Percentiles rank a stretch among this genome's conserved stretches.
phyloP scores from a whole-genome alignment of 164 flowering plant species.

The Cinnamomum chago region DNA sequence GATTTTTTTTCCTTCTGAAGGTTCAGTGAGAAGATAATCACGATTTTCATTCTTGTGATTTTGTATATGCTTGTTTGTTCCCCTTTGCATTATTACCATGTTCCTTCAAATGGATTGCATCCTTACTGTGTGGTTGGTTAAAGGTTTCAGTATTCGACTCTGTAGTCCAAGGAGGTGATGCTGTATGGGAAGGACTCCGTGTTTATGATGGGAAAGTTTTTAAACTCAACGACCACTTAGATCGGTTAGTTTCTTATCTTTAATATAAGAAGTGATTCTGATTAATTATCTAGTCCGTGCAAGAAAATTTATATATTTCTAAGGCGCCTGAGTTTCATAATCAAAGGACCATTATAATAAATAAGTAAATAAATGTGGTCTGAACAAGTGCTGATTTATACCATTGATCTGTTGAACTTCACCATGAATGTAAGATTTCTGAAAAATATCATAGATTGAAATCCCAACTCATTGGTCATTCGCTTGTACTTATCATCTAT shows the following conservation, averaged over 20 bases:
- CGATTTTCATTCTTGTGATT: background rate
- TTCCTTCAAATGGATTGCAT: background rate
- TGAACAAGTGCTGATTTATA: too few species aligned
- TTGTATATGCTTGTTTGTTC: background rate
- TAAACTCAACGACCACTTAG: slow-evolving; percentile 91
- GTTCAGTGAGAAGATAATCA: background rate
- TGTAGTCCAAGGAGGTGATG: slow-evolving; percentile 99
- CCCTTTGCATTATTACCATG: background rate
- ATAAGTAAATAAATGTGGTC: too few species aligned
- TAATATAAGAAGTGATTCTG: background rate
- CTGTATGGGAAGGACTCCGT: slow-evolving; percentile 98
- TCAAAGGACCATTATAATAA: too few species aligned
- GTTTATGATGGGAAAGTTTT: slow-evolving; percentile 74
- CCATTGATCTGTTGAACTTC: background rate
- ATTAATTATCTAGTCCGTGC: background rate
- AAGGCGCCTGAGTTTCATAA: too few species aligned
- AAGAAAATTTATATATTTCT: background rate
- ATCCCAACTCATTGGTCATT: background rate
- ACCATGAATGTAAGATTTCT: background rate
- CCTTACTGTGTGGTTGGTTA: background rate
- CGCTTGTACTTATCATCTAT: too few species aligned
- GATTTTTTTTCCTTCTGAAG: background rate
- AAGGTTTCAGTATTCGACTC: slow-evolving; percentile 97
- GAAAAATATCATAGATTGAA: background rate
- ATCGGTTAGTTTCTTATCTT: slow-evolving; percentile 49